Base-by-base conservation (phyloP, 2,329 filamentous ascomycete species). In the Periconia macrospinosa region DNA sequence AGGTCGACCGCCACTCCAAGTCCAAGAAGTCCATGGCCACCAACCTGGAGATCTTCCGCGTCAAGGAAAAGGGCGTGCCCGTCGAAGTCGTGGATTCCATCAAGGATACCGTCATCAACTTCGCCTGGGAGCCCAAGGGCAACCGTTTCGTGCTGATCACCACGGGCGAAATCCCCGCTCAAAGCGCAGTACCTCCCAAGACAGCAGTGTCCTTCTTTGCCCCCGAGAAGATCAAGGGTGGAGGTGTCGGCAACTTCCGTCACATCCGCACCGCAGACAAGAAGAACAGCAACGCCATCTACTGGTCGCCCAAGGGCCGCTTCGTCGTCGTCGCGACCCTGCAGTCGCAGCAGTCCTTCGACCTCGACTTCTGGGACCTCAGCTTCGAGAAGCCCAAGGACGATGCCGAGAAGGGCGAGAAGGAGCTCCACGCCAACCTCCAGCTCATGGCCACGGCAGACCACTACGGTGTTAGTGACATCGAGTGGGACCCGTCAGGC, bases 241-340 rank as follows among this genome's bases (percentile, higher is more conserved):
- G 84, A 49, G 82, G 84, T 20, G 82, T 90, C 33, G 94, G 94
- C 60, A 97, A 96, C 82, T 99, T 97, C 84, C 95, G 93, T 81
- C 91, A 95, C 73, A 87, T 97, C 63, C 87, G 92, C 59, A 97
- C 92, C 9, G 82, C 96, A 52, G 94, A 99, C 68, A 97, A 97
- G 86, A 97, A 97, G 86, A 97, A 95, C 79, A 96, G 90, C 84
- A 99, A 99, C 72, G 92, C 91, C 61, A 99, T 99, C 71, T 97
- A 97, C 86, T 99, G 94, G 94, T 96, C 92, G 18, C 94, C 94
- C 20, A 91, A 88, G 75, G 94, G 94, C 50, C 88, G 94, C 46
- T 99, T 99, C 70, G 93, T 97, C 37, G 88, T 97, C 45, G 86
- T 99, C 51, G 94, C 92, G 50, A 95, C 94, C 11, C 91, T 99